Base-by-base conservation (phyloP, 257 asterid genomes). In the Jacaranda mimosifolia region DNA sequence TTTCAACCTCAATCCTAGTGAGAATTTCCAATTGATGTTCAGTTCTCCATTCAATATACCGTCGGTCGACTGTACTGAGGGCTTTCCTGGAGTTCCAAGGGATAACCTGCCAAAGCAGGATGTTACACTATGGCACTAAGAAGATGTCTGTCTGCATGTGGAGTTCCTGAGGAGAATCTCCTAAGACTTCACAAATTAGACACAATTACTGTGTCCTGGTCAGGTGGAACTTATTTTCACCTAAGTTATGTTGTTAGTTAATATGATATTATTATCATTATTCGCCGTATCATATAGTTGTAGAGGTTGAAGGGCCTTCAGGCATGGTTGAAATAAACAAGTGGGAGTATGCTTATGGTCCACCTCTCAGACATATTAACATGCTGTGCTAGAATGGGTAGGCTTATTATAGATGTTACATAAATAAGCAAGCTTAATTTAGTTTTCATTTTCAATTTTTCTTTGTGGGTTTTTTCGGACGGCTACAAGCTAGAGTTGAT, bases 21-120 rank as follows among this genome's bases (percentile, higher is more conserved):
- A 89, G 14, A 86, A 69, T 48, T 87, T 89, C 88, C 89, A 83
- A 64, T 52, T 84, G 51, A 83, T 87, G 87, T 91, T 87, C 63
- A 88, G 87, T 55, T 80, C 97, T 18, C 92, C 93, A 3, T 89
- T 88, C 87, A 91, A 88, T 52, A 32, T 86, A 8, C 64, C 85
- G 0, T 4, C 92, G 2, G 75, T 80, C 3, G 96, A 89, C 63
- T 89, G 62, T 14, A 3, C 85, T 11, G 92, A 76, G 5, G 82
- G 83, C 43, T 76, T 86, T 18, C 72, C 83, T 1, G 85, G 80
- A 10, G 84, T 75, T 57, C 60, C 85, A 5, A 89, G 88, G 81
- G 92, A 84, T 40, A 79, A 78, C 72, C 14, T 86, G 63, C 80
- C 84, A 6, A 90, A 92, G 86, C 91, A 81, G 80, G 93, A 90